phyloP scores from a whole-genome alignment of 805 yeast genomes.

The Candida glaebosa region DNA sequence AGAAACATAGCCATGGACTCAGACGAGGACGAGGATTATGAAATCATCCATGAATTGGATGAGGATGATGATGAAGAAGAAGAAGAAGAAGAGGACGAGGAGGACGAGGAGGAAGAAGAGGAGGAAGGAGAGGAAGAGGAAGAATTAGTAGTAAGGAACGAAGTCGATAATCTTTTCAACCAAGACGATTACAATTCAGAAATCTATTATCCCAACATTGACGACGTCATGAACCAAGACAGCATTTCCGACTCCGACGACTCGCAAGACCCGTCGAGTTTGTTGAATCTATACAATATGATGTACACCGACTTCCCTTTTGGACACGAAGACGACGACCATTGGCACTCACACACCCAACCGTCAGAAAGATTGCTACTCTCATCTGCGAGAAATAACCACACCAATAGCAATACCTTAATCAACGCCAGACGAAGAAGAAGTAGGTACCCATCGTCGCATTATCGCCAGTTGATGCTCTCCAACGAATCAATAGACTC shows the following conservation, averaged over 20 bases:
- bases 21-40: conserved; percentile 6
- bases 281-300: conserved; percentile 2
- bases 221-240: not conserved
- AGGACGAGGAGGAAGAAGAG: conserved; percentile 2
- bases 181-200: not conserved
- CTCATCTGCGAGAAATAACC: conserved; percentile 24
- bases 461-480: not conserved
- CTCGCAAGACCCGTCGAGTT: not conserved
- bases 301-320: conserved; percentile 2
- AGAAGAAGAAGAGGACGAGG: conserved; percentile 1
- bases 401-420: conserved; percentile 16
- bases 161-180: not conserved
- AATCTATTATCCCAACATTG: not conserved
- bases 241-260: conserved; percentile 3
- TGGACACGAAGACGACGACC: not conserved
- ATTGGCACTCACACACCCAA: conserved; percentile 8
- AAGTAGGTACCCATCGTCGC: not conserved
- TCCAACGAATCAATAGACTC: conserved; percentile 2
- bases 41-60: conserved; percentile 5
- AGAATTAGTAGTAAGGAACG: conserved; percentile 5
- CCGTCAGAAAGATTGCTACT: conserved; percentile 21
- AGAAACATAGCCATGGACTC: conserved; percentile 3
- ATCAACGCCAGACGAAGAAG: not conserved
- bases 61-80: conserved; percentile 1
- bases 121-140: conserved; percentile 6